Conservation (phyloP, 1,284 basidiomycete genomes). For the Cryptococcus sp. region DNA sequence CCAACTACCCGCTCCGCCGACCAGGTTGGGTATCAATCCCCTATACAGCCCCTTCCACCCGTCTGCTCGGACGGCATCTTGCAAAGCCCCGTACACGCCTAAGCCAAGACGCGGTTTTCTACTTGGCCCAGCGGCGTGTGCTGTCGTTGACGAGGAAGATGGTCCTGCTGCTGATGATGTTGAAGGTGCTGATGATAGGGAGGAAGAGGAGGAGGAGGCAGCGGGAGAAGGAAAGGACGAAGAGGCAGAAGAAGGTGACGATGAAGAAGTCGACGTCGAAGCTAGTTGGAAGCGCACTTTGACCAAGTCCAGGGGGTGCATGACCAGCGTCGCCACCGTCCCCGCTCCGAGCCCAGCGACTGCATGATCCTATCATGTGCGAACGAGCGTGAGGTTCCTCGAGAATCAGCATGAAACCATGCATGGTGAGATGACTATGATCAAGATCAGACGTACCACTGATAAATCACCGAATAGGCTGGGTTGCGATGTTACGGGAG, state of each 20-base stretch:
- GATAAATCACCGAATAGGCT: constrained; percentile 48
- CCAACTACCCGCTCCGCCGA: constrained; percentile 97
- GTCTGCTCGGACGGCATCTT: constrained; percentile 70
- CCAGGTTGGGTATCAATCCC: constrained; percentile 86
- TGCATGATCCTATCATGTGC: constrained; percentile 71
- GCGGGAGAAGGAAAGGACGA: constrained; percentile 5
- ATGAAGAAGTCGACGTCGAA: constrained; percentile 51
- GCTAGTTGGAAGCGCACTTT: constrained; percentile 96
- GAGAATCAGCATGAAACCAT: too few species aligned
- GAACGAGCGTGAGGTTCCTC: too few species aligned
- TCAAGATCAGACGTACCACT: constrained; percentile 48
- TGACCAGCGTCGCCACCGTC: constrained; percentile 86
- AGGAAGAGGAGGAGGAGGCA: constrained; percentile 4
- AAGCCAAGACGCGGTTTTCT: constrained; percentile 64
- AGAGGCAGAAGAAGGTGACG: constrained; percentile 11
- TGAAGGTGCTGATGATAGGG: constrained; percentile 9
- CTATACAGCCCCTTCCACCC: constrained; percentile 89
- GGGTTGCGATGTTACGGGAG: constrained; percentile 9
- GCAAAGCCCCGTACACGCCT: constrained; percentile 75
- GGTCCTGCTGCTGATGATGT: constrained; percentile 9
- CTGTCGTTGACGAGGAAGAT: constrained; percentile 3
- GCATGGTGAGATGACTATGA: too few species aligned
- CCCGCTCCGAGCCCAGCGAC: constrained; percentile 91
- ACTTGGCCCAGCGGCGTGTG: background rate
- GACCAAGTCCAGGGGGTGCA: constrained; percentile 96